phyloP scores from a whole-genome alignment of 441 rosid genomes.

The Lepidium campestre region DNA sequence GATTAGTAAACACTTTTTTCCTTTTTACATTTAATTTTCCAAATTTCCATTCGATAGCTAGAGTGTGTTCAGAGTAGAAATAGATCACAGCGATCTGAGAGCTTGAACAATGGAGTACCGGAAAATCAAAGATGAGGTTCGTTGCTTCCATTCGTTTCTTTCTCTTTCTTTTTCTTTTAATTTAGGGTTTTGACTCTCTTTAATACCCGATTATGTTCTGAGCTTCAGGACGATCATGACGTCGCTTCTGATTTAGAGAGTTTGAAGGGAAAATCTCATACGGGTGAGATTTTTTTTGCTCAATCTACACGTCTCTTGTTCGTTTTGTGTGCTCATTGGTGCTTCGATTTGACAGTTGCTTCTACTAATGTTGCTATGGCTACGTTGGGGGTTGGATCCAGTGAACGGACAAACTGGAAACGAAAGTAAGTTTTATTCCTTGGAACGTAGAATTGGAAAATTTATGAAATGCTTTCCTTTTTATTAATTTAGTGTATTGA shows the following conservation, averaged over 20 bases:
- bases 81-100: constrained; percentile 31
- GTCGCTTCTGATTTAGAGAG: constrained; percentile 50
- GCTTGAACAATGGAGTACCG: constrained; percentile 56
- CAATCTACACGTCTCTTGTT: background rate
- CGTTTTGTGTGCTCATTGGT: constrained; percentile 2
- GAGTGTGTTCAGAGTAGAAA: background rate
- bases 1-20: background rate
- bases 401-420: constrained; percentile 63
- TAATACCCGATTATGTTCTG: constrained; percentile 2
- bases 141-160: background rate
- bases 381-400: constrained; percentile 28
- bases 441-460: background rate
- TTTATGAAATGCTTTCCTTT: background rate
- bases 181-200: background rate
- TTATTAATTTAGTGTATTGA: background rate
- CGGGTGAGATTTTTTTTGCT: constrained; percentile 25
- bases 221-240: constrained; percentile 41
- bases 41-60: background rate
- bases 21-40: background rate
- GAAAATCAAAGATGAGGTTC: constrained; percentile 76
- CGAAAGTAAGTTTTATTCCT: constrained; percentile 53
- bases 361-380: constrained; percentile 37
- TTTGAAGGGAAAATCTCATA: constrained; percentile 39
- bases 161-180: background rate
- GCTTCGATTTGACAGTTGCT: constrained; percentile 28